A percentile compares a stretch with the other conserved stretches of the same genome.
phyloP scores from a whole-genome alignment of 345 rosid genomes.

The Salix caprea region DNA sequence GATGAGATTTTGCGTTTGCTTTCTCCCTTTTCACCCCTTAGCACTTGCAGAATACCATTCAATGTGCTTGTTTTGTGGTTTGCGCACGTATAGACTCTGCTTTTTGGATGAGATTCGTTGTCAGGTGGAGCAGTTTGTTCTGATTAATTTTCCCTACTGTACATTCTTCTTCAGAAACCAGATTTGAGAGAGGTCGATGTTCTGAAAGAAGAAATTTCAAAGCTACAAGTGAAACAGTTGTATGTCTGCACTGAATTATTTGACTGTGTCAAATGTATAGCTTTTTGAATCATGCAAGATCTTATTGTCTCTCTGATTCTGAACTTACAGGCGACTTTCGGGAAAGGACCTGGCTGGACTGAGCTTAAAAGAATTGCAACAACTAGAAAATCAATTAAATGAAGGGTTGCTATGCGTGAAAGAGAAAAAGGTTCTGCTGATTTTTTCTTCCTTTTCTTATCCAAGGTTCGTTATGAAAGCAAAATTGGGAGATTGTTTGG shows the following conservation, averaged over 20 bases:
- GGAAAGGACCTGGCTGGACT: conserved; percentile 64
- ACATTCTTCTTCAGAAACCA: conserved; percentile 38
- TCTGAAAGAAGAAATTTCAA: conserved; percentile 57
- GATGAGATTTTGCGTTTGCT: too few species aligned
- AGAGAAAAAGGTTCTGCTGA: conserved; percentile 60
- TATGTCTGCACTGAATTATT: conserved; percentile 34
- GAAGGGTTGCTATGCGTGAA: conserved; percentile 61
- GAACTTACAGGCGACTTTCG: conserved; percentile 43
- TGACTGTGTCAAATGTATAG: background rate
- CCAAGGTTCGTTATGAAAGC: background rate
- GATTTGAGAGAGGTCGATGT: conserved; percentile 45
- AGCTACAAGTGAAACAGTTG: conserved; percentile 71
- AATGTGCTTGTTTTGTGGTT: too few species aligned
- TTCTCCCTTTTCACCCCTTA: too few species aligned
- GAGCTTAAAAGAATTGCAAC: conserved; percentile 70
- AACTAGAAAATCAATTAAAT: conserved; percentile 60
- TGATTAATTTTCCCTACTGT: background rate
- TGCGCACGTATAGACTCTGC: too few species aligned
- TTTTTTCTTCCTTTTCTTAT: background rate
- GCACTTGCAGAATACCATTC: too few species aligned
- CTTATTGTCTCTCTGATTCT: conserved; percentile 14
- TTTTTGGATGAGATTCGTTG: too few species aligned
- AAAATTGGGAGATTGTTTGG: background rate
- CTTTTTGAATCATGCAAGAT: background rate
- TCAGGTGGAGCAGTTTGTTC: too few species aligned